phyloP scores from a whole-genome alignment of 352 stramenopile species.

The Phytophthora sansomeana region DNA sequence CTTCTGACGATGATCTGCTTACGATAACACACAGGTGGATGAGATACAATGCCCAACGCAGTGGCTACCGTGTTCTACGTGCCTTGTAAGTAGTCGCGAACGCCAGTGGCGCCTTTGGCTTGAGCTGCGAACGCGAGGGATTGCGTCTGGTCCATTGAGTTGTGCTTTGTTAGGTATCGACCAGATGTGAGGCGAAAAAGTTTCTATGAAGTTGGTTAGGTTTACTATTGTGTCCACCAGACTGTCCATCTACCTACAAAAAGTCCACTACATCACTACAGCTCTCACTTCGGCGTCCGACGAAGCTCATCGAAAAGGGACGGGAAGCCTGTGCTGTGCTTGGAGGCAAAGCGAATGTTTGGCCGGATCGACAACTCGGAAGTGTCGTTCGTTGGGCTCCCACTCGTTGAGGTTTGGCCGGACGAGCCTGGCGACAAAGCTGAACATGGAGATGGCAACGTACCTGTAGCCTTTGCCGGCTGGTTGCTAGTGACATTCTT shows the following conservation, averaged over 20 bases:
- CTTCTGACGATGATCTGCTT: conserved; percentile 50
- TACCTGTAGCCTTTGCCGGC: conserved; percentile 42
- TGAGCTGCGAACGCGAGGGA: conserved; percentile 45
- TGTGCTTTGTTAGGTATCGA: not conserved
- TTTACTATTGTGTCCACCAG: not conserved
- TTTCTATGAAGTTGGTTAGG: conserved; percentile 6
- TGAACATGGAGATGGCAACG: conserved; percentile 34
- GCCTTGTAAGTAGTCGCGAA: conserved; percentile 55
- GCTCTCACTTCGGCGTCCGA: conserved; percentile 30
- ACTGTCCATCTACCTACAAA: conserved; percentile 12
- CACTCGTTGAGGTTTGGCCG: conserved; percentile 12
- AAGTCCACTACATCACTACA: not conserved
- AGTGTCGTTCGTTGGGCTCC: conserved; percentile 22
- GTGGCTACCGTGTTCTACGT: not conserved
- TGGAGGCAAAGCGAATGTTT: conserved; percentile 76
- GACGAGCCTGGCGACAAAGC: conserved; percentile 10
- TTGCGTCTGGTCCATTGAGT: conserved; percentile 23
- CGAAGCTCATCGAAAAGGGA: conserved; percentile 54
- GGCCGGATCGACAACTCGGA: conserved; percentile 61
- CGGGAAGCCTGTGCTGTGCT: conserved; percentile 50
- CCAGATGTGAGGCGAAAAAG: not conserved
- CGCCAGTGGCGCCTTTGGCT: conserved; percentile 47
- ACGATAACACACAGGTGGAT: not conserved
- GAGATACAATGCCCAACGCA: not conserved
- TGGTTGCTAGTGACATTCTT: conserved; percentile 12